These are phyloP conservation scores for Monosporozyma aerobia DNA, from an alignment of 805 yeast species.

Conservation along the genomic window DNA sequence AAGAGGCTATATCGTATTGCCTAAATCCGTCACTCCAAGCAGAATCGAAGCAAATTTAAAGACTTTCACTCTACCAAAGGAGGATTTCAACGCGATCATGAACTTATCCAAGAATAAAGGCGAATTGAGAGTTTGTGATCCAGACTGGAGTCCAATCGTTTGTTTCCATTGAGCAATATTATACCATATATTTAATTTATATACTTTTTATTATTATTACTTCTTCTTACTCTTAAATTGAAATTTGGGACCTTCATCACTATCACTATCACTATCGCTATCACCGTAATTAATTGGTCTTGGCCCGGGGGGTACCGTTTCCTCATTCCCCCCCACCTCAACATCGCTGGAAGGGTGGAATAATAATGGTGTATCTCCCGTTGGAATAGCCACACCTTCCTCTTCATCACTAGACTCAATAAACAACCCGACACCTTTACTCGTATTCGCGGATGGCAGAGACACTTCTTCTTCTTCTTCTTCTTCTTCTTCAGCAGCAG, in stretches of 20 bases:
- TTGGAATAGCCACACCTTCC: not conserved
- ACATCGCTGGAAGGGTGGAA: not conserved
- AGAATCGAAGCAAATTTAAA: slow-evolving; percentile 35
- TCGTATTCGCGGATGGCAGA: too few species aligned
- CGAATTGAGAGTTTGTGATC: slow-evolving; percentile 24
- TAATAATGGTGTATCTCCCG: not conserved
- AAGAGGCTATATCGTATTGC: slow-evolving; percentile 47
- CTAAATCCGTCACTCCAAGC: slow-evolving; percentile 38
- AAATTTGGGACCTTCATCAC: slow-evolving; percentile 31
- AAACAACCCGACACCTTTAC: not conserved
- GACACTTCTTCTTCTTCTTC: slow-evolving; percentile 4
- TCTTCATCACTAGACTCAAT: not conserved
- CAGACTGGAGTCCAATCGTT: slow-evolving; percentile 21
- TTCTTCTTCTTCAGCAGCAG: slow-evolving; percentile 12
- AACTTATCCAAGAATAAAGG: slow-evolving; percentile 23
- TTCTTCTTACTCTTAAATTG: slow-evolving; percentile 23
- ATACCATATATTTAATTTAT: too few species aligned
- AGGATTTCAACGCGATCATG: slow-evolving; percentile 28
- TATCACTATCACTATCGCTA: slow-evolving; percentile 22
- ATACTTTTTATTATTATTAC: not conserved
- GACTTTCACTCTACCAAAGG: slow-evolving; percentile 28
- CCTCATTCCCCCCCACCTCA: too few species aligned
- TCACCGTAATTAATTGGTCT: too few species aligned
- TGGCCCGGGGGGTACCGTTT: too few species aligned
- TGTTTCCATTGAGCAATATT: not conserved